Base-by-base conservation (phyloP, 441 rosid species). In the Populus hybrid region DNA sequence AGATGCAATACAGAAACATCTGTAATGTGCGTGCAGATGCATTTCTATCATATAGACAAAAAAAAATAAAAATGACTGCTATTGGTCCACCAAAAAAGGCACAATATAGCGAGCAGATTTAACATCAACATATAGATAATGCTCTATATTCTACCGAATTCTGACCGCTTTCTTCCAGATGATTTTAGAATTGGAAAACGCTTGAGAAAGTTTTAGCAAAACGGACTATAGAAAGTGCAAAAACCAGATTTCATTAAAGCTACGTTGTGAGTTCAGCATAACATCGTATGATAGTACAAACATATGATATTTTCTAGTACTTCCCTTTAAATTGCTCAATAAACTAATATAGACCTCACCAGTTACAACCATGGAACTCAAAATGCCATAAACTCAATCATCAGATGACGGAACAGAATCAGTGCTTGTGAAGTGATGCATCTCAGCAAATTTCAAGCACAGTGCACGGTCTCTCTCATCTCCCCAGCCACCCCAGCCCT, bases 401-500 rank as follows among this genome's bases (percentile, higher is more conserved):
- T 79, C 81, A 74, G 30, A 73, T 36, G 20, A 76, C 12, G 4
- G 46, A 40, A 40, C 46, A 67, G 83, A 73, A 74, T 78, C 68
- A 63, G 73, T 73, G 72, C 72, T 80, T 34, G 59, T 72, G 3
- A 78, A 50, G 79, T 84, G 91, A 83, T 89, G 89, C 95, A 92
- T 89, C 38, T 79, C 78, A 14, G 99, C 92, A 76, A 92, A 90
- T 74, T 82, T 89, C 86, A 95, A 77, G 90, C 98, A 95, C 84
- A 95, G 81, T 40, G 40, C 88, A 28, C 80, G 84, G 75, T 95
- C 99, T 77, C 99, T 91, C 32, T 87, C 84, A 70, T 95, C 99
- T 0, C 98, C 97, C 99, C 99, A 95, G 79, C 99, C 98, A 80
- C 99, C 99, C 99, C 99, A 95, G 78, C 98, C 99, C 84, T 89